A percentile compares a stretch with the other conserved stretches of the same genome.
Conservation (phyloP, 495 filamentous ascomycete genomes). For the Aspergillus kassunensis region DNA sequence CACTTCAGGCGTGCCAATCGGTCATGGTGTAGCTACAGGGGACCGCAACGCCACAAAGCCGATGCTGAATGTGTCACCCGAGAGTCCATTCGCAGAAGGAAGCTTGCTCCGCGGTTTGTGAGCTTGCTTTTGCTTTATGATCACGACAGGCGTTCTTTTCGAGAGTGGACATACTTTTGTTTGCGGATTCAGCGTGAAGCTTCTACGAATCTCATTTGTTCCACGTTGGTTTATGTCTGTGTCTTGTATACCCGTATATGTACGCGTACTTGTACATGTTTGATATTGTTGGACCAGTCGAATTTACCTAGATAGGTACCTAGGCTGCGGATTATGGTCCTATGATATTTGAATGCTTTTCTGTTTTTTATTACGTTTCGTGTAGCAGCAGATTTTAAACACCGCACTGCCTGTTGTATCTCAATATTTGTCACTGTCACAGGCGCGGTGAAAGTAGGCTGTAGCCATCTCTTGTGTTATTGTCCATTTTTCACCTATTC, state of each 20-base stretch:
- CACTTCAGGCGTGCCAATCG: constrained; percentile 27
- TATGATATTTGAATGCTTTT: too few species aligned
- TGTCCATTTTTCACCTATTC: too few species aligned
- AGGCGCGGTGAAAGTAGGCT: too few species aligned
- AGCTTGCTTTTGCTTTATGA: not conserved
- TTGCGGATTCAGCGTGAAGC: not conserved
- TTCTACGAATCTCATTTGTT: not conserved
- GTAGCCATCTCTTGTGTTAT: too few species aligned
- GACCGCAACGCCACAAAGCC: constrained; percentile 48
- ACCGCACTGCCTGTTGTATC: too few species aligned
- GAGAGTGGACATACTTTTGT: not conserved
- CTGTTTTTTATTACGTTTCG: too few species aligned
- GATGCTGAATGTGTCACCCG: constrained; percentile 52
- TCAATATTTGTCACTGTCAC: too few species aligned
- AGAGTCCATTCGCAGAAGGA: constrained; percentile 50
- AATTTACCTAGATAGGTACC: too few species aligned
- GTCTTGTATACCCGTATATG: not conserved
- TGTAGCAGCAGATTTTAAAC: too few species aligned
- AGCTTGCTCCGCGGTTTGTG: constrained; percentile 46
- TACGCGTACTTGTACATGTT: not conserved
- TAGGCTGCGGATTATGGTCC: too few species aligned
- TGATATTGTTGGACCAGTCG: not conserved
- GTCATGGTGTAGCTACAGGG: constrained; percentile 52
- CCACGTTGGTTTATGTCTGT: not conserved
- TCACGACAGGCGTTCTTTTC: too few species aligned